Conservation (phyloP, 1,139 yeast genomes). For the Suhomyces wounanorum region DNA sequence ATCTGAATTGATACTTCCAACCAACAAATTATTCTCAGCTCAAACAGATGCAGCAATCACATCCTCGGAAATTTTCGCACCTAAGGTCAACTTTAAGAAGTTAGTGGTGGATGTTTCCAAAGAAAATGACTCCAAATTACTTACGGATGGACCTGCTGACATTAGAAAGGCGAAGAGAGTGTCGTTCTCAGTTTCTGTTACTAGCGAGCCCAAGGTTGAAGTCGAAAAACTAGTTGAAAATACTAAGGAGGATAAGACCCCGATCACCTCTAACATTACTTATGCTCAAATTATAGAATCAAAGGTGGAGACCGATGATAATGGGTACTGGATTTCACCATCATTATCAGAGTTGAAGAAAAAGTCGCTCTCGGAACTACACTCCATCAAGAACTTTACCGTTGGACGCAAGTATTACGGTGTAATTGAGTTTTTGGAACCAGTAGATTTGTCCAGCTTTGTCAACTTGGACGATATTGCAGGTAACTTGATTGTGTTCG, state of each 20-base stretch:
- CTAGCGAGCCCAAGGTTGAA: neutral
- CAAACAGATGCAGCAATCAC: constrained; percentile 66
- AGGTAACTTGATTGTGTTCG: constrained; percentile 65
- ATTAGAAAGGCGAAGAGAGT: constrained; percentile 10
- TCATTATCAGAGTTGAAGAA: constrained; percentile 60
- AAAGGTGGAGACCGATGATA: constrained; percentile 43
- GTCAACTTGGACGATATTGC: constrained; percentile 61
- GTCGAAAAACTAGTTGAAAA: neutral
- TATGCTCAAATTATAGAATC: constrained; percentile 28
- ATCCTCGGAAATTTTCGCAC: constrained; percentile 72
- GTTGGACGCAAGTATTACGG: constrained; percentile 87
- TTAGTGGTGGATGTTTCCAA: constrained; percentile 54
- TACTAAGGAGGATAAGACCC: neutral
- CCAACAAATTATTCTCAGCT: constrained; percentile 25
- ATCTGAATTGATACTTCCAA: constrained; percentile 1
- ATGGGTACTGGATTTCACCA: constrained; percentile 91
- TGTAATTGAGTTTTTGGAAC: constrained; percentile 67
- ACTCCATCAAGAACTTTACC: constrained; percentile 62
- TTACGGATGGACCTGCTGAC: constrained; percentile 10
- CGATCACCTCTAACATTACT: neutral
- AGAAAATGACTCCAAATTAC: constrained; percentile 16
- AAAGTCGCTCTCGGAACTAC: constrained; percentile 63
- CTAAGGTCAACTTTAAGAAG: constrained; percentile 58
- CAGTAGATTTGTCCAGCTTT: constrained; percentile 78
- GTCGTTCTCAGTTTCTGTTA: constrained; percentile 8